phyloP scores from a whole-genome alignment of 208 protist genomes.

The Endotrypanum monterogeii region DNA sequence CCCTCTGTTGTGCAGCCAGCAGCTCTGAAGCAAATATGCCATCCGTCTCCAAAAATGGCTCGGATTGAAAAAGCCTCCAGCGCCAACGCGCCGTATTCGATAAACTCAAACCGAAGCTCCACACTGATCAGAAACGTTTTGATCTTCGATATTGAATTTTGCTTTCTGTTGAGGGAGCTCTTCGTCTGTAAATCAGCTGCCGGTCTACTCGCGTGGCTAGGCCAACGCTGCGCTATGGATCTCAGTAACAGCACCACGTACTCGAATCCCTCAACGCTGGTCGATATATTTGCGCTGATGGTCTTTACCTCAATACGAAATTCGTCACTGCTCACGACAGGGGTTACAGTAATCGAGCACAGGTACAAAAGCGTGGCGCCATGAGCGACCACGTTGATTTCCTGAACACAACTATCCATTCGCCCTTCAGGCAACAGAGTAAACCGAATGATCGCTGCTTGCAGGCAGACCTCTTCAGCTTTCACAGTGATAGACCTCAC shows the following conservation, averaged over 20 bases:
- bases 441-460: background rate
- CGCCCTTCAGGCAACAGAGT: background rate
- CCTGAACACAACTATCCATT: conserved; percentile 11
- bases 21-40: conserved; percentile 39
- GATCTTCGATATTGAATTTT: background rate
- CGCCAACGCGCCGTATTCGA: conserved; percentile 28
- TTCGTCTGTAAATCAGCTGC: background rate
- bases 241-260: conserved; percentile 19
- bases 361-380: conserved; percentile 14
- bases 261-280: conserved; percentile 25
- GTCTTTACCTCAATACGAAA: conserved; percentile 8
- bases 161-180: background rate
- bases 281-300: conserved; percentile 18
- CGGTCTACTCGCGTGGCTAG: background rate
- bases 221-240: conserved; percentile 13
- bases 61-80: conserved; percentile 20
- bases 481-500: conserved; percentile 13
- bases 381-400: conserved; percentile 8
- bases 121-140: conserved; percentile 1
- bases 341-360: conserved; percentile 14
- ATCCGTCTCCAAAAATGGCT: conserved; percentile 34
- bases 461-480: conserved; percentile 14
- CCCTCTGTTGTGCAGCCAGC: conserved; percentile 31
- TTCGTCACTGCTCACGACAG: background rate
- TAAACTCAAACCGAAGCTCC: conserved; percentile 15